A percentile compares a stretch with the other conserved stretches of the same genome.
Evolutionary conservation across 768 basidiomycete genomes (phyloP).

Genomic region (Ramaria sp.): DNA sequence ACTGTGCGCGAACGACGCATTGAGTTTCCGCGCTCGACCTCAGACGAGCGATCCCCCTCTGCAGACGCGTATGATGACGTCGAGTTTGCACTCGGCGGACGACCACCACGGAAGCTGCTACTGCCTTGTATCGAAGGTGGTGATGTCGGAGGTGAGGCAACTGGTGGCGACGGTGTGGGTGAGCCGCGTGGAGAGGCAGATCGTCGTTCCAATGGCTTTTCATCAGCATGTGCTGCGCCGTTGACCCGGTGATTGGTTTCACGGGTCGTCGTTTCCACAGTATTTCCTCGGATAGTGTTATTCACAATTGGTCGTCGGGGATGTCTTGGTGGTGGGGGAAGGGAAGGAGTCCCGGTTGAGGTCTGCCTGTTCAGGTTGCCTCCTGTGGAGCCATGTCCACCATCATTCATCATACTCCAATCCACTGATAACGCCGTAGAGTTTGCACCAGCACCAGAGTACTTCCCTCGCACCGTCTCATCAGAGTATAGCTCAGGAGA

Average conservation of each 20-base stretch:
- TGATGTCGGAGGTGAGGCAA: neutral
- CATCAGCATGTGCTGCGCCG: neutral
- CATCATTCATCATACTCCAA: neutral
- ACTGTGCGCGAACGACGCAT: slow-evolving; percentile 14
- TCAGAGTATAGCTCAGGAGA: neutral
- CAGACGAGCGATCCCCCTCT: neutral
- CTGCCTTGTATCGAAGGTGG: neutral
- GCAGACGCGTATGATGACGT: neutral
- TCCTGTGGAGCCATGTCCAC: neutral
- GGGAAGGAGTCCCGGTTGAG: neutral
- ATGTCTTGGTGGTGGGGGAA: neutral
- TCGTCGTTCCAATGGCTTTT: neutral
- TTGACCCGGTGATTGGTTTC: neutral
- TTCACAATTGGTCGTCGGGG: neutral
- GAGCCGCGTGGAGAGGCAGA: neutral
- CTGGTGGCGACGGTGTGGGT: neutral
- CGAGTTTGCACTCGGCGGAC: neutral
- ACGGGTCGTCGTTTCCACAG: neutral
- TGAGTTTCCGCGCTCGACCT: neutral
- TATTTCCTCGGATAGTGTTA: neutral
- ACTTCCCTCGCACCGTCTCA: neutral
- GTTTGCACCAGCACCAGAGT: neutral
- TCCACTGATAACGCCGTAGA: neutral
- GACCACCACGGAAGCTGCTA: neutral
- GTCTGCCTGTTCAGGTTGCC: neutral